Evolutionary conservation across 73 alveolate genomes (phyloP), one percentile per base, ranked within the genome.

Genomic region (Tetrahymena borealis): DNA sequence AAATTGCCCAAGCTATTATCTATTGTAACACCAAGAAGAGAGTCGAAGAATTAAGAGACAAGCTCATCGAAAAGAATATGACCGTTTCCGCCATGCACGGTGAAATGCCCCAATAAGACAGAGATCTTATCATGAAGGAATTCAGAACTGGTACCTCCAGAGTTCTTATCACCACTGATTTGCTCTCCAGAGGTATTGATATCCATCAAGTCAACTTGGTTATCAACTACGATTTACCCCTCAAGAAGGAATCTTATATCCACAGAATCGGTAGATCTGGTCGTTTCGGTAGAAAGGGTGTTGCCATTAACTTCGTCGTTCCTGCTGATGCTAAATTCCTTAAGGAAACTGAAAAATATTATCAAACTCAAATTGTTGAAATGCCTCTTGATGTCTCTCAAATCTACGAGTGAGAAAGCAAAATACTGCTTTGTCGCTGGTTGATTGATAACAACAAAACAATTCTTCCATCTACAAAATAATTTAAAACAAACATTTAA

Each of bases 141-240:
- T 98, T 98, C 97, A 97, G 98, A 96, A 96, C 97, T 39, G 99
- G 98, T 6, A 95, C 98, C 37, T 97, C 99, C 90, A 98, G 99
- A 97, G 97, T 96, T 28, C 94, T 98, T 91, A 96, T 98, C 90
- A 94, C 99, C 39, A 98, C 99, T 42, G 99, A 98, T 95, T 93
- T 98, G 91, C 94, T 98, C 99, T 96, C 99, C 32, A 95, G 98
- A 36, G 98, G 99, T 90, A 97, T 98, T 90, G 99, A 98, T 95
- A 99, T 98, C 94, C 99, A 98, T 94, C 98, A 97, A 96, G 99
- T 98, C 93, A 91, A 96, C 28, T 90, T 98, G 40, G 99, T 98
- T 91, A 98, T 98, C 94, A 98, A 98, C 97, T 98, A 96, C 96
- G 99, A 98, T 43, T 92, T 97, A 91, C 99, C 99, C 39, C 95